These are phyloP conservation scores for Ramichloridium luteum DNA, from an alignment of 2,329 filamentous ascomycete species.

Conservation along the genomic window DNA sequence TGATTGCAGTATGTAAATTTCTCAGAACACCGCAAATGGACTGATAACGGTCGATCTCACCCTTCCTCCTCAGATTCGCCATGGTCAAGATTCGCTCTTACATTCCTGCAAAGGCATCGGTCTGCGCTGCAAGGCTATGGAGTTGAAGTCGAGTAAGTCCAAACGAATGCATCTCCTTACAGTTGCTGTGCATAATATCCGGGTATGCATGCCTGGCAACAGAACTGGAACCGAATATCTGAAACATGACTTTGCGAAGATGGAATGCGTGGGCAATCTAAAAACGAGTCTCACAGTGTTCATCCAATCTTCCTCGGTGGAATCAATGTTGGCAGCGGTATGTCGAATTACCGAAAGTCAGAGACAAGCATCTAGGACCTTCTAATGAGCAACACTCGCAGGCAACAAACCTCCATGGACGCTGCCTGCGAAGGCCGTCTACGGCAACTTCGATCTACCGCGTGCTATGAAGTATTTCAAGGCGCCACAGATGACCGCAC, in stretches of 20 bases:
- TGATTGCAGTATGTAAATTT: slow-evolving; percentile 45
- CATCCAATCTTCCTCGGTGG: slow-evolving; percentile 56
- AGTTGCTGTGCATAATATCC: no score
- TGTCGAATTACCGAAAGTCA: slow-evolving; percentile 13
- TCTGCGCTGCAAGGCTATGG: slow-evolving; percentile 6
- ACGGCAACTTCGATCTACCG: slow-evolving; percentile 39
- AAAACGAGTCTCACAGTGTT: no score
- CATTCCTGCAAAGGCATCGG: slow-evolving; percentile 9
- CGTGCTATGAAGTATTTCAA: slow-evolving; percentile 43
- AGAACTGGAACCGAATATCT: no score
- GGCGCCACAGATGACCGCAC: slow-evolving; percentile 24
- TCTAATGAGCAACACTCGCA: no score
- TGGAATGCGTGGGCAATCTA: no score
- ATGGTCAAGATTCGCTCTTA: slow-evolving; percentile 9
- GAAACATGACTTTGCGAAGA: no score
- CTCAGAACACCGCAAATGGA: not conserved
- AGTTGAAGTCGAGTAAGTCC: slow-evolving; percentile 9
- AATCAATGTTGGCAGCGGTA: slow-evolving; percentile 32
- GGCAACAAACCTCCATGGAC: slow-evolving; percentile 66
- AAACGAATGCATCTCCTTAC: no score
- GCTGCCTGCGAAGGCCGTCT: slow-evolving; percentile 53
- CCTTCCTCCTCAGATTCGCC: no score
- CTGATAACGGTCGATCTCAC: no score
- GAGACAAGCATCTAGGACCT: no score
- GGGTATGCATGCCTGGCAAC: no score